These are phyloP conservation scores for Cudoniella acicularis DNA, from an alignment of 495 filamentous ascomycete species.

Conservation along the genomic window DNA sequence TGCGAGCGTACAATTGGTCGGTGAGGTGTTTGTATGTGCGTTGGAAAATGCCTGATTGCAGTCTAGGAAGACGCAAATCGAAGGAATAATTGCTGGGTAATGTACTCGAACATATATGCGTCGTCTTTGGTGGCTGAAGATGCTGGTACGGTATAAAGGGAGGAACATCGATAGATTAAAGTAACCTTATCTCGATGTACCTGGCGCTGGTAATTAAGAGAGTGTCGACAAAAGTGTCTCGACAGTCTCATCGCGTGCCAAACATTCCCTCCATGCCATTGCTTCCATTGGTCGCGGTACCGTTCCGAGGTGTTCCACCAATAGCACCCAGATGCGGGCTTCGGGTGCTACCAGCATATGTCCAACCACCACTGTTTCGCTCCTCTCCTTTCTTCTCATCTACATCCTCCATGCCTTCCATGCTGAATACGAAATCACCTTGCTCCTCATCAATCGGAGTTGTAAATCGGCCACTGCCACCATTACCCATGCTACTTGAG, in stretches of 20 bases:
- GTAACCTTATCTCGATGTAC: neutral
- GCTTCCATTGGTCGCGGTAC: slow-evolving; percentile 14
- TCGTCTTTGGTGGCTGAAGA: too few relatives aligned
- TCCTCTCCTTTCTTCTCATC: slow-evolving; percentile 32
- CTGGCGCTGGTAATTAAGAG: neutral
- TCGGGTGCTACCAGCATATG: slow-evolving; percentile 10
- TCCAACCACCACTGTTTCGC: slow-evolving; percentile 30
- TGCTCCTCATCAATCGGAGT: slow-evolving; percentile 75
- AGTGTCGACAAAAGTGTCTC: neutral
- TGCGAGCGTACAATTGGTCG: neutral
- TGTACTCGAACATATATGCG: too few relatives aligned
- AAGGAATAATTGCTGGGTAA: too few relatives aligned
- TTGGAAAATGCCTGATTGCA: neutral
- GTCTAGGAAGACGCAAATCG: too few relatives aligned
- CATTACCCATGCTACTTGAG: slow-evolving; percentile 44
- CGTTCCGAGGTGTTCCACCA: slow-evolving; percentile 9
- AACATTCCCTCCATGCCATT: slow-evolving; percentile 19
- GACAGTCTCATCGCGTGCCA: slow-evolving; percentile 9
- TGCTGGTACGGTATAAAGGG: neutral
- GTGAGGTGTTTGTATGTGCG: neutral
- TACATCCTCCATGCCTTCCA: slow-evolving; percentile 70
- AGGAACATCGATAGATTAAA: neutral
- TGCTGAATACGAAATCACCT: slow-evolving; percentile 70
- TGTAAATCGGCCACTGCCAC: slow-evolving; percentile 44
- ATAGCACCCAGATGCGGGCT: slow-evolving; percentile 19